Evolutionary conservation across 192 early-diverging fungal species (phyloP).

Genomic region (Umbelopsis sp.): DNA sequence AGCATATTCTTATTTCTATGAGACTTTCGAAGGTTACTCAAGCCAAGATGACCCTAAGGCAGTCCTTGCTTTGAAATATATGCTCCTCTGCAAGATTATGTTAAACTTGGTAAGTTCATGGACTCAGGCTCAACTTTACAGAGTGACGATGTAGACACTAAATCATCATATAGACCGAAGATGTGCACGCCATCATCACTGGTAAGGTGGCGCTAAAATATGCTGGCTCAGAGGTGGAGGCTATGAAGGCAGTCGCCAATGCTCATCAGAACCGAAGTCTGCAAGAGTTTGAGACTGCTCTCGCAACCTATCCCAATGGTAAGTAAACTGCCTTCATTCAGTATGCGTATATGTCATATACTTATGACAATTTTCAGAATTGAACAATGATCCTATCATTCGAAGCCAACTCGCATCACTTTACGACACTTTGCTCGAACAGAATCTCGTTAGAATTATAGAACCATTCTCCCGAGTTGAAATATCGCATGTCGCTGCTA

Average conservation of each 20-base stretch:
- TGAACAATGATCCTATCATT: slow-evolving; percentile 93
- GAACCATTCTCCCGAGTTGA: slow-evolving; percentile 98
- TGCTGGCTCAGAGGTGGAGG: slow-evolving; percentile 85
- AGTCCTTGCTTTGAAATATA: slow-evolving; percentile 93
- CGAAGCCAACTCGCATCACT: slow-evolving; percentile 88
- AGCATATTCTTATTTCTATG: slow-evolving; percentile 98
- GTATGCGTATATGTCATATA: not conserved
- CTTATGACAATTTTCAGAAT: slow-evolving; percentile 49
- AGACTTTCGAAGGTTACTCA: slow-evolving; percentile 93
- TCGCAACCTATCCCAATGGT: slow-evolving; percentile 87
- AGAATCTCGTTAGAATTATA: slow-evolving; percentile 95
- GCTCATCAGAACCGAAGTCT: slow-evolving; percentile 98
- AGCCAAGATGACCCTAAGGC: slow-evolving; percentile 87
- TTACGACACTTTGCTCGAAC: slow-evolving; percentile 96
- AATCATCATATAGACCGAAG: slow-evolving; percentile 72
- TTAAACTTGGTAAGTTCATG: slow-evolving; percentile 77
- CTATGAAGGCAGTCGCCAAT: slow-evolving; percentile 92
- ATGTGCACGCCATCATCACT: slow-evolving; percentile 89
- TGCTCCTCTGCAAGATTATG: slow-evolving; percentile 99
- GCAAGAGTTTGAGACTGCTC: slow-evolving; percentile 91
- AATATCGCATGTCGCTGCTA: slow-evolving; percentile 91
- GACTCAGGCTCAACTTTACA: not conserved
- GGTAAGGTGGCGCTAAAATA: slow-evolving; percentile 92
- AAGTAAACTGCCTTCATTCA: not conserved
- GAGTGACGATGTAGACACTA: too few species aligned